Evolutionary conservation across 495 filamentous ascomycete species (phyloP).

Genomic region (Elaphomyces granulatus): DNA sequence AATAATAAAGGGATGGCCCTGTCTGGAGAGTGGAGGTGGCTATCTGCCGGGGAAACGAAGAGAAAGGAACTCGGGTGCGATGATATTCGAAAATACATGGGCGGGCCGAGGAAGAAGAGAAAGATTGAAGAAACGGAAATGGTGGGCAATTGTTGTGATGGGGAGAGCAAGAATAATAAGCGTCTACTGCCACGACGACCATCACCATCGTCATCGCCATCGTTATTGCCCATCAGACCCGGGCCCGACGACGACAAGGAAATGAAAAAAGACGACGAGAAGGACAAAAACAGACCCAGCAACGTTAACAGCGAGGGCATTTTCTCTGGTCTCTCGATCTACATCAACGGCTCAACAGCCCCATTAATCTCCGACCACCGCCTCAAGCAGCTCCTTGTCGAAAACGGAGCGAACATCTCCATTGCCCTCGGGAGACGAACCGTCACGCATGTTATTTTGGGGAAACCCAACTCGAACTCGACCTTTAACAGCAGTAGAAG

Average conservation of each 20-base stretch:
- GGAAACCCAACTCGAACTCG: no score
- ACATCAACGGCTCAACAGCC: conserved; percentile 78
- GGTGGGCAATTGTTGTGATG: no score
- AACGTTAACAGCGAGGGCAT: conserved; percentile 14
- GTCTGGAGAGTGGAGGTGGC: conserved; percentile 7
- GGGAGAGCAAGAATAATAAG: conserved; percentile 4
- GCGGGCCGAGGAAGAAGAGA: conserved; percentile 35
- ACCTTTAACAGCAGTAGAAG: no score
- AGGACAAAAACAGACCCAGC: not conserved
- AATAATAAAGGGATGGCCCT: no score
- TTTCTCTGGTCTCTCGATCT: conserved; percentile 55
- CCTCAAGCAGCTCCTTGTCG: conserved; percentile 61
- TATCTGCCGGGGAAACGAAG: conserved; percentile 5
- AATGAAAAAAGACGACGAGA: conserved; percentile 11
- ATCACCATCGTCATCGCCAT: no score
- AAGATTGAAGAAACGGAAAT: conserved; percentile 29
- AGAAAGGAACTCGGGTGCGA: conserved; percentile 24
- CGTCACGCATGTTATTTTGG: conserved; percentile 82
- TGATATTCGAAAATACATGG: conserved; percentile 45
- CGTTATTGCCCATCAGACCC: conserved; percentile 3
- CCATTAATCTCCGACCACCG: conserved; percentile 74
- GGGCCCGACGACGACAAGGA: not conserved
- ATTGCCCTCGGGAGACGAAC: conserved; percentile 51
- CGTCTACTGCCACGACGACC: not conserved
- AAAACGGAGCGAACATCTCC: conserved; percentile 56